Conservation (phyloP, 768 basidiomycete genomes). For the Xerocomellus amylosporus region DNA sequence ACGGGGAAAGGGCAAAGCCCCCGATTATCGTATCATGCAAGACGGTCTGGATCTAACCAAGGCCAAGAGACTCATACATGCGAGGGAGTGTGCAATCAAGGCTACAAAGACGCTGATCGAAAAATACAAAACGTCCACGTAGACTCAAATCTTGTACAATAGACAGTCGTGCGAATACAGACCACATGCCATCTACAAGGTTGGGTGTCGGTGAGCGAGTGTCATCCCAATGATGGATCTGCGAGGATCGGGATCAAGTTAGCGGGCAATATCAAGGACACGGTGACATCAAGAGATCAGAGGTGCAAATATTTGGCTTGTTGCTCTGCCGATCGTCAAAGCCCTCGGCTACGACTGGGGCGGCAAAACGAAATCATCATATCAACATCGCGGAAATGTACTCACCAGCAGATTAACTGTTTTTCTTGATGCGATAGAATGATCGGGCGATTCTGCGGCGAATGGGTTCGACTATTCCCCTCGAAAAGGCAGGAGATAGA, state of each 20-base stretch:
- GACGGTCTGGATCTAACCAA: constrained; percentile 53
- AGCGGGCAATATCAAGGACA: constrained; percentile 4
- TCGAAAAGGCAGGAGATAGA: constrained; percentile 69
- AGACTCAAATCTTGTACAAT: not conserved
- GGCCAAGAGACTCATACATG: constrained; percentile 63
- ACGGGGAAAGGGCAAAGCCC: constrained; percentile 25
- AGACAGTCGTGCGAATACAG: not conserved
- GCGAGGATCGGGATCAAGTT: not conserved
- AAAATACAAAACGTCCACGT: constrained; percentile 30
- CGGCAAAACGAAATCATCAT: constrained; percentile 68
- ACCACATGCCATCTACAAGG: not conserved
- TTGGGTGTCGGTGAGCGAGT: not conserved
- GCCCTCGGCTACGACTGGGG: constrained; percentile 68
- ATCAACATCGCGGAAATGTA: constrained; percentile 1
- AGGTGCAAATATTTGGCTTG: constrained; percentile 64
- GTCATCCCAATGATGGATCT: not conserved
- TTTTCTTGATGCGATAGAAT: constrained; percentile 14
- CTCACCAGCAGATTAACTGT: constrained; percentile 27
- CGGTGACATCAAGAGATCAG: constrained; percentile 39
- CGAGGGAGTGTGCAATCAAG: constrained; percentile 66
- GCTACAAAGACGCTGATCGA: constrained; percentile 56
- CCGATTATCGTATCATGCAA: constrained; percentile 46
- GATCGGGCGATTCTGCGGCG: constrained; percentile 29
- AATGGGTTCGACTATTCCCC: constrained; percentile 62
- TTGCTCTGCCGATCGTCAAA: constrained; percentile 67